Percentiles rank a stretch among this genome's conserved stretches.
Conservation (phyloP, 1,284 basidiomycete genomes). For the Boletus sp. region DNA sequence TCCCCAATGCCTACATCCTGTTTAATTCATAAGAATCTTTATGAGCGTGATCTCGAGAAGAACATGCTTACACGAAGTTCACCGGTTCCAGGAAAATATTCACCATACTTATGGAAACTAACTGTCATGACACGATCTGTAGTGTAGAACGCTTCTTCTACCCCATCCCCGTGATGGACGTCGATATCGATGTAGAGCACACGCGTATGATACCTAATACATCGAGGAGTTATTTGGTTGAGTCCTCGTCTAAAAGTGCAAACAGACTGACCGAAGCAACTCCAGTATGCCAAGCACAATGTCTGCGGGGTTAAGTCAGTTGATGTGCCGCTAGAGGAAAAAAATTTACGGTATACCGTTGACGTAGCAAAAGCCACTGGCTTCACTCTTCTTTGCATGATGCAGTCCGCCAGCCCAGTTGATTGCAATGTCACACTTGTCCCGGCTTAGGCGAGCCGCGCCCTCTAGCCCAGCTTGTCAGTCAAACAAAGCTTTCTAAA, state of each 20-base stretch:
- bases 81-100: slow-evolving; percentile 98
- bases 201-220: slow-evolving; percentile 81
- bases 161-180: slow-evolving; percentile 98
- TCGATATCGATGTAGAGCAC: slow-evolving; percentile 99
- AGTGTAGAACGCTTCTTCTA: slow-evolving; percentile 99
- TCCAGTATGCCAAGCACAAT: slow-evolving; percentile 98
- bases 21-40: slow-evolving; percentile 9
- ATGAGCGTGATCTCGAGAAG: not conserved
- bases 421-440: slow-evolving; percentile 98
- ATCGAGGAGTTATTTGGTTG: not conserved
- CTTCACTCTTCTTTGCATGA: slow-evolving; percentile 98
- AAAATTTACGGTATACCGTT: slow-evolving; percentile 61
- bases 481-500: slow-evolving; percentile 6
- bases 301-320: slow-evolving; percentile 46
- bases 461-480: slow-evolving; percentile 65
- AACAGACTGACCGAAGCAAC: slow-evolving; percentile 65
- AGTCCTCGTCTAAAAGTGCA: not conserved
- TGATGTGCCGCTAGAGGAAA: not conserved
- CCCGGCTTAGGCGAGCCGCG: slow-evolving; percentile 88
- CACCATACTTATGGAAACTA: slow-evolving; percentile 98
- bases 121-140: slow-evolving; percentile 99
- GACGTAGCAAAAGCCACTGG: slow-evolving; percentile 98
- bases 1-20: slow-evolving; percentile 91
- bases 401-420: slow-evolving; percentile 99
- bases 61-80: slow-evolving; percentile 72